These are phyloP conservation scores for Gymnopus androsaceus DNA, from an alignment of 1,284 basidiomycete genomes.

Conservation along the genomic window DNA sequence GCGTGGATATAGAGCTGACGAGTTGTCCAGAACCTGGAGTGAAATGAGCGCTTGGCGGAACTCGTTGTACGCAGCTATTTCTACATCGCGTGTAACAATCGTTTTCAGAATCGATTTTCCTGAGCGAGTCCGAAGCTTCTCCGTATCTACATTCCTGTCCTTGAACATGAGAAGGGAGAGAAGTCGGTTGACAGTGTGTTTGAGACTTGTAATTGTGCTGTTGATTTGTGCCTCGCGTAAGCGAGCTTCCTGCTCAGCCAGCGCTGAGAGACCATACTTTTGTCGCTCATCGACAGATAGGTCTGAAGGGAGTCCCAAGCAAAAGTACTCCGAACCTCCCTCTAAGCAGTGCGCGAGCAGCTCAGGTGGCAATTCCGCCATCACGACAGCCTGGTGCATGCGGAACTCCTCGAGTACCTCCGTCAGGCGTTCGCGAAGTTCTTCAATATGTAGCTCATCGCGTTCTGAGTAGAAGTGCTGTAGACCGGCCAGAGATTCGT, in stretches of 20 bases:
- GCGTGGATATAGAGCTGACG: not conserved
- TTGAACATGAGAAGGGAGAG: not conserved
- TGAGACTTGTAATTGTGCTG: not conserved
- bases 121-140: not conserved
- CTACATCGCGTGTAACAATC: not conserved
- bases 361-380: not conserved
- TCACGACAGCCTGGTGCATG: not conserved
- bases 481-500: not conserved
- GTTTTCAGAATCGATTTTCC: not conserved
- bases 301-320: constrained; percentile 1
- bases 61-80: constrained; percentile 1
- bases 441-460: not conserved
- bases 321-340: not conserved
- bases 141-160: not conserved
- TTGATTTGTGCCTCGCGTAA: not conserved
- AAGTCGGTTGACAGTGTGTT: not conserved
- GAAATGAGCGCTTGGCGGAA: not conserved
- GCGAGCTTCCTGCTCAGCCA: not conserved
- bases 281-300: not conserved
- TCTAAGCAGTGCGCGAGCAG: not conserved
- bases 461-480: not conserved
- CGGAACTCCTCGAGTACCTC: not conserved
- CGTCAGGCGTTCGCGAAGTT: not conserved
- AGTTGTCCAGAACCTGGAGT: not conserved
- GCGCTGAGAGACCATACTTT: not conserved